Base-by-base conservation (phyloP, 495 filamentous ascomycete species). In the Penicillium steckii region DNA sequence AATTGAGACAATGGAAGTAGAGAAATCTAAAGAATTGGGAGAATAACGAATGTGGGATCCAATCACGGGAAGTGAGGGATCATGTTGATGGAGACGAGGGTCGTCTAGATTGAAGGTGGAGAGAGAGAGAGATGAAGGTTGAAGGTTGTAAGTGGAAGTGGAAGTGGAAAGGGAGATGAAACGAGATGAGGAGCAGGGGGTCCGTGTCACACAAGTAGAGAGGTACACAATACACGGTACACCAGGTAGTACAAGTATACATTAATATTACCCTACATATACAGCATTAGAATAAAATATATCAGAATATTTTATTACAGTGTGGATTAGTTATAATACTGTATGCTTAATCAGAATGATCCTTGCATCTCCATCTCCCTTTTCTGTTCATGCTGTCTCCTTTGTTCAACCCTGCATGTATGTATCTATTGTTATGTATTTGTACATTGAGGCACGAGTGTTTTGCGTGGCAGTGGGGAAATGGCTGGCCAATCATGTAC, bases 11-110 rank as follows among this genome's bases (percentile, higher is more conserved):
- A 51, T 44, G 29, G 32, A 30, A 29, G 51, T n/a, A 17, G n/a
- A 49, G 27, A 56, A 70, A 61, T 60, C 54, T 64, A 40, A 42
- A 27, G 26, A 27, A 27, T 27, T 48, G 26, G 51, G 42, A 41
- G 42, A 52, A 32, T 40, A 40, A 40, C 35, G 38, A 41, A 19
- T 41, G 38, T 41, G 50, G 17, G 50, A 52, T 21, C 49, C 33
- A 48, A 43, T 48, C 46, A 54, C 26, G 46, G 54, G 55, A 54
- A 52, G 48, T 45, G 33, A 57, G 51, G 45, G 58, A 46, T 57
- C 68, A 72, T 72, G 62, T 56, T 71, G 12, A 29, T n/a, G 37
- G 15, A 48, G 40, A 38, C n/a, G 48, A 30, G 35, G 33, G 8
- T 9, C 10, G n/a, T 61, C 40, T 43, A 56, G 57, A 57, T 50